Base-by-base conservation (phyloP, 1,284 basidiomycete genomes). In the Inonotus obliquus region DNA sequence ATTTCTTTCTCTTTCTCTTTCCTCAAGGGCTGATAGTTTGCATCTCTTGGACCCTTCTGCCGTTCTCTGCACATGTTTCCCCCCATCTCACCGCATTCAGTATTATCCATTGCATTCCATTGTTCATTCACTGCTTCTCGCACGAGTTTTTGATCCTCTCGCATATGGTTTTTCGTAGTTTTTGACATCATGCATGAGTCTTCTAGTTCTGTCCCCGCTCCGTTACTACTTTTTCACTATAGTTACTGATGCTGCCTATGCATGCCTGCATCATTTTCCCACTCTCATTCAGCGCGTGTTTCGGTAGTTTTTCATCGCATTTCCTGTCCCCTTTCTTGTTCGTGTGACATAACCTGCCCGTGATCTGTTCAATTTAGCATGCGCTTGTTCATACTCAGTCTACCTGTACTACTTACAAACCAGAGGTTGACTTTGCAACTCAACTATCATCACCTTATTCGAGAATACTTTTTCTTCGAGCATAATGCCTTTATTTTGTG, bases 1-100 rank as follows among this genome's bases (percentile, higher is more conserved):
- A 48, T 19, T 25, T 17, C 19, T 49, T 7, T 49, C 21, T 49
- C 17, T 23, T 49, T 1, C 23, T 29, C 23, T 49, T 11, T 29
- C 7, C 21, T 23, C 21, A 49, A 49, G 48, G 48, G 48, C 48
- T 49, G 21, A 49, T 49, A 4, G 48, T 25, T 44, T 49, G 17
- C 48, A 29, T 29, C 25, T 49, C 48, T 49, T 25, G 48, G 48
- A 49, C 48, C 48, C 51, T 54, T 52, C 41, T 52, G 51, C 47
- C 44, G 29, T 27, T 25, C 54, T 29, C 41, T 54, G 17, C 49
- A 38, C 51, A 37, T 54, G 37, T 54, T 38, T 45, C 19, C 32
- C n/a, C 52, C 45, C 44, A 27, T 60, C 52, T 60, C 59, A 54
- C 29, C 35, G 52, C n/a, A 35, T 35, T 23, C 35, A 23, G 48